These are phyloP conservation scores for Isabelozyma heimii DNA, from an alignment of 805 yeast species.

Conservation along the genomic window DNA sequence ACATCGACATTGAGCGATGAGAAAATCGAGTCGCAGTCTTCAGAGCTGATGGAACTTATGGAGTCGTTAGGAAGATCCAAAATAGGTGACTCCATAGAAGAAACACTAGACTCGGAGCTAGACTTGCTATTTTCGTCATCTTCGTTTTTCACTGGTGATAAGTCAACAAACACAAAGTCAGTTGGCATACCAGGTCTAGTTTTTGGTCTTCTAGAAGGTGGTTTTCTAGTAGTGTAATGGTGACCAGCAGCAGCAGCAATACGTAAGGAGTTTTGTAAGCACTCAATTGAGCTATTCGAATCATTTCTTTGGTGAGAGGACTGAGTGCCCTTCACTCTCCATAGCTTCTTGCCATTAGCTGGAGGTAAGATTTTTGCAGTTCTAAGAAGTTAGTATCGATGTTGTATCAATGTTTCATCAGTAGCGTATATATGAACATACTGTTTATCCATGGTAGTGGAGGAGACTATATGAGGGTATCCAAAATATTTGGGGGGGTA, in stretches of 20 bases:
- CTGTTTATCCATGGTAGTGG: not conserved
- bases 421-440: constrained; percentile 2
- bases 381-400: not conserved
- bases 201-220: constrained; percentile 43
- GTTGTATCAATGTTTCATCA: not conserved
- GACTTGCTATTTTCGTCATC: not conserved
- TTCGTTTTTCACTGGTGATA: constrained; percentile 34
- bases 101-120: constrained; percentile 3
- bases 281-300: constrained; percentile 27
- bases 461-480: not conserved
- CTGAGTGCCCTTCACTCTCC: constrained; percentile 39
- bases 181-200: constrained; percentile 44
- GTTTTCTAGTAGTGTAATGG: constrained; percentile 31
- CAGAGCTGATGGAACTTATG: constrained; percentile 13
- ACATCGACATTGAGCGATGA: constrained; percentile 6
- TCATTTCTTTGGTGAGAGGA: constrained; percentile 2
- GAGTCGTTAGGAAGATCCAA: constrained; percentile 11
- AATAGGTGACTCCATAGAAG: constrained; percentile 4
- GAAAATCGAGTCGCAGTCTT: constrained; percentile 15
- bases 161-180: constrained; percentile 45
- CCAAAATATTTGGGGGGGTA: not conserved
- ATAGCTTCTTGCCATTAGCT: constrained; percentile 43
- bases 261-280: constrained; percentile 41
- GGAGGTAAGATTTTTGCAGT: constrained; percentile 27
- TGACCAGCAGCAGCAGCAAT: constrained; percentile 37